A percentile compares a stretch with the other conserved stretches of the same genome.
Evolutionary conservation across 2,329 filamentous ascomycete genomes (phyloP).

Genomic region (Chrysoporthe puriensis): DNA sequence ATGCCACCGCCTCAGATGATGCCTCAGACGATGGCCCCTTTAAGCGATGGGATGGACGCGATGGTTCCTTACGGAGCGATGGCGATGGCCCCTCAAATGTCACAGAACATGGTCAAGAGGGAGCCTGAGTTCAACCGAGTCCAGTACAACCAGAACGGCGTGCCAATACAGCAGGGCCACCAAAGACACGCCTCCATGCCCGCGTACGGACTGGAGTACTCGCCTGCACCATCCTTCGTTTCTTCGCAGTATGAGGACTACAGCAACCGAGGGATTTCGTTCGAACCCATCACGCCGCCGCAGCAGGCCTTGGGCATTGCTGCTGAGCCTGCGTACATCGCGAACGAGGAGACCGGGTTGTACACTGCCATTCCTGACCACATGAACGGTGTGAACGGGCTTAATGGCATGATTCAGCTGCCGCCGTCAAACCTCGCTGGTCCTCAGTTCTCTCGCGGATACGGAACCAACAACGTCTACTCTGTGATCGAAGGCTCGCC

Average conservation of each 20-base stretch:
- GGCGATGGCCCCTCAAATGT: slow-evolving; percentile 69
- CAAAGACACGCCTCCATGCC: slow-evolving; percentile 99
- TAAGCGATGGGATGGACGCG: slow-evolving; percentile 69
- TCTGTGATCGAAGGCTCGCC: slow-evolving; percentile 97
- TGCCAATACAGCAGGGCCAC: slow-evolving; percentile 80
- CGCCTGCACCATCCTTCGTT: slow-evolving; percentile 94
- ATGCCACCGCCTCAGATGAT: slow-evolving; percentile 78
- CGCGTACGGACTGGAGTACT: slow-evolving; percentile 92
- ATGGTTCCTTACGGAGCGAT: slow-evolving; percentile 73
- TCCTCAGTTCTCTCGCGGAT: slow-evolving; percentile 77
- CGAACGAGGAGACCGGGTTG: slow-evolving; percentile 94
- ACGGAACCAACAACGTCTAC: slow-evolving; percentile 79
- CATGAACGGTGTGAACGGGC: slow-evolving; percentile 68
- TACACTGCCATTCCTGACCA: slow-evolving; percentile 95
- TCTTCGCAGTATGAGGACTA: slow-evolving; percentile 99
- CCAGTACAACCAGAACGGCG: slow-evolving; percentile 90
- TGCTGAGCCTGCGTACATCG: slow-evolving; percentile 93
- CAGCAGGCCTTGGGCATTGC: slow-evolving; percentile 83
- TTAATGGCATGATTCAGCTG: slow-evolving; percentile 89
- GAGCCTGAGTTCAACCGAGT: slow-evolving; percentile 82
- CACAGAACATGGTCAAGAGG: slow-evolving; percentile 80
- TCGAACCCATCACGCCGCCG: slow-evolving; percentile 94
- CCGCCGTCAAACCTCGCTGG: slow-evolving; percentile 83
- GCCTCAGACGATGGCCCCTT: slow-evolving; percentile 57
- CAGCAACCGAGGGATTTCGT: slow-evolving; percentile 93